phyloP scores from a whole-genome alignment of 1,284 basidiomycete species.

The Dichomitus squalens region DNA sequence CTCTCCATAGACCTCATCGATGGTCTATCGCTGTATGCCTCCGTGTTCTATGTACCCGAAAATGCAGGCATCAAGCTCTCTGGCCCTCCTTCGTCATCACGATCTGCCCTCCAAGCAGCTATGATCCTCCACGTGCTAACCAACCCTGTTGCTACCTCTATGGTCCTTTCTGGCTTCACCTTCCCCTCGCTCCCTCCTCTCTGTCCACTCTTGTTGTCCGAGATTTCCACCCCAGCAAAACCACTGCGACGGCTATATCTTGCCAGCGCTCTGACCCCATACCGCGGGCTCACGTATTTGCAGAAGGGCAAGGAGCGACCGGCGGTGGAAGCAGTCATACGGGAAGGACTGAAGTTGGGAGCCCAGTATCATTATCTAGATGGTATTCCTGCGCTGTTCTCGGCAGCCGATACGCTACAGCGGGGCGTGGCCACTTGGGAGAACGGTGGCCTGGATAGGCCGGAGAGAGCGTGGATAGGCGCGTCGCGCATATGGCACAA shows the following conservation, averaged over 20 bases:
- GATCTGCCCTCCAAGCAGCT: slow-evolving; percentile 55
- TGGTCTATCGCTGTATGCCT: slow-evolving; percentile 65
- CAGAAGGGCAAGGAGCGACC: slow-evolving; percentile 66
- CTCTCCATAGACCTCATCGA: slow-evolving; percentile 76
- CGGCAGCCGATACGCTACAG: slow-evolving; percentile 52
- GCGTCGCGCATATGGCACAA: slow-evolving; percentile 18
- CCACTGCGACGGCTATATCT: slow-evolving; percentile 71
- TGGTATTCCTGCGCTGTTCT: slow-evolving; percentile 73
- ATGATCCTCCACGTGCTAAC: slow-evolving; percentile 61
- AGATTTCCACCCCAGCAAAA: slow-evolving; percentile 40
- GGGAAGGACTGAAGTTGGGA: slow-evolving; percentile 85
- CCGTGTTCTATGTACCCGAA: slow-evolving; percentile 68
- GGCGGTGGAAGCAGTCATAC: slow-evolving; percentile 71
- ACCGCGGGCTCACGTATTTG: slow-evolving; percentile 55
- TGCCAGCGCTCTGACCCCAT: slow-evolving; percentile 70
- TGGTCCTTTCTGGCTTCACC: slow-evolving; percentile 15
- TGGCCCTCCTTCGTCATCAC: slow-evolving; percentile 36
- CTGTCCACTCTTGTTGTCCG: slow-evolving; percentile 51
- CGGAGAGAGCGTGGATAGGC: slow-evolving; percentile 65
- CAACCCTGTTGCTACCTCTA: slow-evolving; percentile 23
- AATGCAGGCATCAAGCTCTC: slow-evolving; percentile 50
- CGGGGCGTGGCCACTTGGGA: slow-evolving; percentile 39
- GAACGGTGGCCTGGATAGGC: slow-evolving; percentile 22
- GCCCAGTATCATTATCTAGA: slow-evolving; percentile 77
- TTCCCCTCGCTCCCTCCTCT: slow-evolving; percentile 38